Base-by-base conservation (phyloP, 1,139 yeast genomes). In the Kluyveromyces sp. region DNA sequence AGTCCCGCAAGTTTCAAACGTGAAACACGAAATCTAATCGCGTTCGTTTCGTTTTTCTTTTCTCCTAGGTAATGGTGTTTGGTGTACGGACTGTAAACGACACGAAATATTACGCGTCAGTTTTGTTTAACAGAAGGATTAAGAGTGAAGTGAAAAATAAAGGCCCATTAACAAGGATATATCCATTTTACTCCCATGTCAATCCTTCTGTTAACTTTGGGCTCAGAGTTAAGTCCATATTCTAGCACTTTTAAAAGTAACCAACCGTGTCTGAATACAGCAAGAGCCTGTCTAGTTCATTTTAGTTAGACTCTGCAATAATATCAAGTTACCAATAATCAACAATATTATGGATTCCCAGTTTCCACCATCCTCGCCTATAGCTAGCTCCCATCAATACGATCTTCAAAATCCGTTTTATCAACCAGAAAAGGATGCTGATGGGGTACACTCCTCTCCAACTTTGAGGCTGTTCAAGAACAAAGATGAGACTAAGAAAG, bases 341-440 rank as follows among this genome's bases (percentile, higher is more conserved):
- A 36, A 25, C 25, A n/a, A 10, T 8, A 35, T n/a, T 8, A 54
- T 54, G 56, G 34, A 43, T 21, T 61, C 63, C 42, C 79, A 73
- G 58, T 79, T 78, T 61, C 84, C 83, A 8, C 86, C 86, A 25
- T 79, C 85, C 29, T 80, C 85, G 31, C 85, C 86, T 2, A 41
- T 41, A 10, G 48, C 46, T 7, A 28, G 42, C 8, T 34, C 44
- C 3, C 27, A 32, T 4, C 57, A 42, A 21, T 43, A 39, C 37
- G 42, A 42, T 21, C 15, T 27, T 10, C 43, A 53, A 15, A 61
- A 61, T 44, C 61, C 64, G 3, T 61, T 58, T 34, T 51, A 43
- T 25, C 53, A 57, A 42, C 55, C 53, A 55, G 25, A 29, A 7
- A 38, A 38, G 25, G 41, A 38, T 21, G 8, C 8, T 28, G 43